phyloP scores from a whole-genome alignment of 1,284 basidiomycete genomes.

The Bondarzewia mesenterica region DNA sequence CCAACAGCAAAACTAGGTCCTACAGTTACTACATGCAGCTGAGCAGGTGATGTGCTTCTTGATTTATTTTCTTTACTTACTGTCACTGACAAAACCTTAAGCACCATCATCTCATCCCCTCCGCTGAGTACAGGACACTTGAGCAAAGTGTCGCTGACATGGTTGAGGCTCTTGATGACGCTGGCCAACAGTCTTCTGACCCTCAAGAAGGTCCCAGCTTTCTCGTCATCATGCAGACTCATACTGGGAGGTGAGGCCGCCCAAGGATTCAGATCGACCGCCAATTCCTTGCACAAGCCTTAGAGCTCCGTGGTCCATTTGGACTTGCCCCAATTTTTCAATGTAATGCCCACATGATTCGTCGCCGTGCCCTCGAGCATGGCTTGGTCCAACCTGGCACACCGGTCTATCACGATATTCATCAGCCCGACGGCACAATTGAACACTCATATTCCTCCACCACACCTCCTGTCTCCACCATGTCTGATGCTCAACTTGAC shows the following conservation, averaged over 20 bases:
- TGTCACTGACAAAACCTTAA: too few relatives aligned
- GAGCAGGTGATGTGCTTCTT: too few relatives aligned
- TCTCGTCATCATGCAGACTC: conserved; percentile 6
- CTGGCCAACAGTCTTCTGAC: conserved; percentile 16
- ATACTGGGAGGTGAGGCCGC: conserved; percentile 18
- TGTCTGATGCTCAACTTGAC: conserved; percentile 16
- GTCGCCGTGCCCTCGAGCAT: conserved; percentile 22
- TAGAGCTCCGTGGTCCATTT: conserved; percentile 20
- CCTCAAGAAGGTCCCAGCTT: conserved; percentile 11
- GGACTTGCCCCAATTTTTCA: conserved; percentile 16
- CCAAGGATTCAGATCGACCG: conserved; percentile 22
- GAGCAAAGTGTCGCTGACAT: conserved; percentile 12
- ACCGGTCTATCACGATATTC: conserved; percentile 17
- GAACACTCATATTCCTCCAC: neutral
- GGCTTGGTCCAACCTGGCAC: conserved; percentile 20
- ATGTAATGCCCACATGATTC: conserved; percentile 19
- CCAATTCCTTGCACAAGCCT: conserved; percentile 17
- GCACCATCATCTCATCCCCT: too few relatives aligned
- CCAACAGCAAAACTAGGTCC: too few relatives aligned
- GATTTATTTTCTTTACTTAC: too few relatives aligned
- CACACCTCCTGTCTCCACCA: neutral
- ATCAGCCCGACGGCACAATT: neutral
- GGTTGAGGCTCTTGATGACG: conserved; percentile 15
- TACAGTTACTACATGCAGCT: too few relatives aligned
- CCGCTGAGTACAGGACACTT: too few relatives aligned